A percentile compares a stretch with the other conserved stretches of the same genome.
phyloP scores from a whole-genome alignment of 2,329 filamentous ascomycete species.

The Exophiala viscosa region DNA sequence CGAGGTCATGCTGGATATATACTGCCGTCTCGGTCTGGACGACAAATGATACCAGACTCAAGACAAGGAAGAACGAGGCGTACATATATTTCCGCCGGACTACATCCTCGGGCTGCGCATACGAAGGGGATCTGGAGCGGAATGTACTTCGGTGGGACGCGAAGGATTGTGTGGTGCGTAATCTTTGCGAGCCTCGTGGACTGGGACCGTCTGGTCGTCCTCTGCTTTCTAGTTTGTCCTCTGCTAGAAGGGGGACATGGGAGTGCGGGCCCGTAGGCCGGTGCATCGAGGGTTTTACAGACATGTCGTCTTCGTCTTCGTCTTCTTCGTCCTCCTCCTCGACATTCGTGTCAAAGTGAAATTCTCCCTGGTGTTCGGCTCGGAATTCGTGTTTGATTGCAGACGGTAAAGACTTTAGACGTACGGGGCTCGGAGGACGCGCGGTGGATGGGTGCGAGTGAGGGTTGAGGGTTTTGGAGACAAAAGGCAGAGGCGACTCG shows the following conservation, averaged over 20 bases:
- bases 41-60: slow-evolving; percentile 84
- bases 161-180: slow-evolving; percentile 38
- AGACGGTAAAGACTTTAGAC: slow-evolving; percentile 24
- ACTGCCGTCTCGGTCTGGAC: slow-evolving; percentile 94
- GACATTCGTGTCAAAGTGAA: slow-evolving; percentile 11
- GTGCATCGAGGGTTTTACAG: slow-evolving; percentile 46
- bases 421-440: slow-evolving; percentile 22
- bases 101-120: slow-evolving; percentile 57
- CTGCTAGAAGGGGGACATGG: slow-evolving; percentile 54
- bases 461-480: not conserved
- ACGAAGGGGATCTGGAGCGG: slow-evolving; percentile 71
- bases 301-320: slow-evolving; percentile 43
- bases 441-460: slow-evolving; percentile 4
- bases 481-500: slow-evolving; percentile 22
- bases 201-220: slow-evolving; percentile 37
- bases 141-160: slow-evolving; percentile 63
- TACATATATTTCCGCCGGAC: slow-evolving; percentile 82
- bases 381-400: slow-evolving; percentile 29
- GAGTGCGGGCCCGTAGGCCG: slow-evolving; percentile 48
- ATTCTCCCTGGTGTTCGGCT: slow-evolving; percentile 10
- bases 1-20: slow-evolving; percentile 85
- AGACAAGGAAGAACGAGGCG: slow-evolving; percentile 74
- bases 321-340: slow-evolving; percentile 31
- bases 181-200: slow-evolving; percentile 8
- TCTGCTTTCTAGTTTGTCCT: slow-evolving; percentile 33